phyloP scores from a whole-genome alignment of 139 green algal genomes.

The Edaphochlamys debaryana region DNA sequence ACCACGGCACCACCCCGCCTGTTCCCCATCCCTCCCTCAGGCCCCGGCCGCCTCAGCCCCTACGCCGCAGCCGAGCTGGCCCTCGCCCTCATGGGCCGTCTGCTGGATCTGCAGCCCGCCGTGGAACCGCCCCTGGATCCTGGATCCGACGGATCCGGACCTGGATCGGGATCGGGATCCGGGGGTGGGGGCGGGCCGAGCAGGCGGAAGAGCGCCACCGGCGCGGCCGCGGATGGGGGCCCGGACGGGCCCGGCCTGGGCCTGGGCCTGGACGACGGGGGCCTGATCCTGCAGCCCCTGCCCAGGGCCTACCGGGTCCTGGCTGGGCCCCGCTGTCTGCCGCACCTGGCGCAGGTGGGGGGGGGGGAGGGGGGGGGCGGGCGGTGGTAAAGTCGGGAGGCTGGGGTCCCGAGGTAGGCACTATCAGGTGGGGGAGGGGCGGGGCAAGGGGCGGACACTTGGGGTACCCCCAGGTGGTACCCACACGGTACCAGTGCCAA shows the following conservation, averaged over 20 bases:
- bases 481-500: too few species aligned
- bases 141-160: too few species aligned
- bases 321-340: conserved; percentile 73
- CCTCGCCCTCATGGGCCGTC: conserved; percentile 65
- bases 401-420: too few species aligned
- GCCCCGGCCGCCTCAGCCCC: conserved; percentile 33
- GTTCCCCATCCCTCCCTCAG: background rate
- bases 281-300: conserved; percentile 75
- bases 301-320: conserved; percentile 79
- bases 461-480: too few species aligned
- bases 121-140: conserved; percentile 56
- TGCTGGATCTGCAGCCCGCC: conserved; percentile 73
- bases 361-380: background rate
- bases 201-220: background rate
- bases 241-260: too few species aligned
- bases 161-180: too few species aligned
- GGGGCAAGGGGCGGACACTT: too few species aligned
- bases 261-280: conserved; percentile 63
- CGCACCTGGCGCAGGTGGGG: conserved; percentile 80
- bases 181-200: too few species aligned
- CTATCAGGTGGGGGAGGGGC: too few species aligned
- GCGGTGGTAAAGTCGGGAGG: too few species aligned
- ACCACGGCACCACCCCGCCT: too few species aligned
- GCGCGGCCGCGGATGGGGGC: conserved; percentile 13
- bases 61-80: conserved; percentile 46